Evolutionary conservation across 108 stramenopile genomes (phyloP), one percentile per base, ranked within the genome.

Genomic region (Fragilaria crotonensis): DNA sequence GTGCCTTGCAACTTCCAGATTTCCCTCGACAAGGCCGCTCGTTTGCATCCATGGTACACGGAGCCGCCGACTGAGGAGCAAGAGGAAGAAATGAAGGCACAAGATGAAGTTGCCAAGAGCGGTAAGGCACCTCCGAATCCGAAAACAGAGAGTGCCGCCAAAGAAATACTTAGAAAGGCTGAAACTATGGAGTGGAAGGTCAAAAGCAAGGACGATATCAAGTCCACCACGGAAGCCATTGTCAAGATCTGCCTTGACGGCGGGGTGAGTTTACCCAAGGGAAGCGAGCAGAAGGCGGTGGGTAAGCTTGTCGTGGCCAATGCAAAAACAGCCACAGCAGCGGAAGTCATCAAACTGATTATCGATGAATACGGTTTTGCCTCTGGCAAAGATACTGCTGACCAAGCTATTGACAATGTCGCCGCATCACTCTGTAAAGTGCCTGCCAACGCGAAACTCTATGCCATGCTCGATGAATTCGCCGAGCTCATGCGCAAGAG

Each of bases 281-380:
- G 80, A 51, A 47, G 58, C n/a, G 76, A 77, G 52, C 60, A 52
- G 19, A 75, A 63, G 57, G 63, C 64, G 25, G 48, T 86, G 28
- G 83, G 82, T 1, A 66, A 67, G 33, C 66, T 86, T 11, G 41
- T 86, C 18, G 30, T 77, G 60, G 45, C 45, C 30, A 75, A 83
- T 32, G 36, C 36, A 7, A 70, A 60, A 19, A 63, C 67, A 46
- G 59, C 61, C 33, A 45, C 65, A 36, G 56, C 73, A 0, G 54
- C 60, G 26, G 83, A 85, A 19, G 58, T 88, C 19, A 48, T 85
- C 46, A 22, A 75, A 52, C 33, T 59, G 11, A 55, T 84, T 7
- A 41, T 80, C 22, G 67, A 81, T 47, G 79, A 85, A 51, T 87
- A 63, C 70, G 90, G 90, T 9, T 72, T 84, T 31, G 63, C 54